Base-by-base conservation (phyloP, 1,284 basidiomycete species). In the Austropuccinia psidii region DNA sequence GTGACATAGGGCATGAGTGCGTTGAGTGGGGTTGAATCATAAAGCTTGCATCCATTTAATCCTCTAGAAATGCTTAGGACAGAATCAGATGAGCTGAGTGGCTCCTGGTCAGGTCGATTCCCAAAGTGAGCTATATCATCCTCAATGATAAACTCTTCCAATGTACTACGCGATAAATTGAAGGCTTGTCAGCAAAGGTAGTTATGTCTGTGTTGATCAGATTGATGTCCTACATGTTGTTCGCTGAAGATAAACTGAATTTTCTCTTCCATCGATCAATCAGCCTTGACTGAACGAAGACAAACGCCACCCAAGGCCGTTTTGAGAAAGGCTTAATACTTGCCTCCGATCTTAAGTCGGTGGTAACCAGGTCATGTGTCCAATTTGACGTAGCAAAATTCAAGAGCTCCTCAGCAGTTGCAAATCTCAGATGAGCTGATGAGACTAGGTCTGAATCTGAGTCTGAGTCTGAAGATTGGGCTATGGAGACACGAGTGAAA, bases 371-470 rank as follows among this genome's bases (percentile, higher is more conserved):
- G 76, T 90, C 83, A 2, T 83, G 80, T 50, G 84, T 85, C 96
- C 95, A 99, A 77, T 90, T 85, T 75, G 84, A 85, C 3, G 96
- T 98, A 9, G 88, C 87, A 80, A 89, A 85, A 76, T 88, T 85
- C 43, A 98, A 84, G 72, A 97, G 82, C 3, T 84, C 68, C 15
- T 49, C 64, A 1, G 37, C 43, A 4, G 29, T 55, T 19, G 24
- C 13, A 75, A 43, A 54, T 37, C 29, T 24, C 31, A 54, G 29
- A 13, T 45, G 21, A 9, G 37, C 37, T 19, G n/a, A 33, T 37
- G 31, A 24, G 29, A 17, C 5, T 35, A 13, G 4, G 41, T 31
- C 37, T n/a, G 21, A 9, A 11, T 35, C 21, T n/a, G 27, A 50
- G 41, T 11, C 19, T 29, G 24, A 6, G 19, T 3, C n/a, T 33